phyloP scores from a whole-genome alignment of 192 early-diverging fungal species.

The Backusella luteola region DNA sequence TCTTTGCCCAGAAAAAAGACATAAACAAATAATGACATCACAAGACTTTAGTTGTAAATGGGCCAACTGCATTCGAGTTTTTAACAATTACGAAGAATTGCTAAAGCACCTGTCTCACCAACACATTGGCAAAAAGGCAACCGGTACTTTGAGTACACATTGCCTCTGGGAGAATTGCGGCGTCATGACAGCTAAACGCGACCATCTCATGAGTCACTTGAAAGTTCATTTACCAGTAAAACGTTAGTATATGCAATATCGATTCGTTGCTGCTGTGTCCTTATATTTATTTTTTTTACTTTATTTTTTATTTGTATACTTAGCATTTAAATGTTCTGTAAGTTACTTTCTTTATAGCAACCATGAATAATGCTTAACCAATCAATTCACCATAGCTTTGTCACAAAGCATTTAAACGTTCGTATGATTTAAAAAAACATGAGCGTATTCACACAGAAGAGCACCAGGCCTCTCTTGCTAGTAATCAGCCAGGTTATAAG shows the following conservation, averaged over 20 bases:
- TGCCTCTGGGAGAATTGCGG: neutral
- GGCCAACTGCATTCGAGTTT: neutral
- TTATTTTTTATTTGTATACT: neutral
- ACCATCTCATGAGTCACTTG: slow-evolving; percentile 1
- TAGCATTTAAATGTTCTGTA: slow-evolving; percentile 15
- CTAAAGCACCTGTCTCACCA: neutral
- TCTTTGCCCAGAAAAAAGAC: neutral
- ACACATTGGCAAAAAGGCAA: neutral
- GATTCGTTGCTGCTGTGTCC: neutral
- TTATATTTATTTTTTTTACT: neutral
- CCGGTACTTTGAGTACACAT: neutral
- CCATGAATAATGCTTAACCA: neutral
- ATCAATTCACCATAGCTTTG: slow-evolving; percentile 15
- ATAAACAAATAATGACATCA: neutral
- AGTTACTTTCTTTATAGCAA: neutral
- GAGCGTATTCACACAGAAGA: slow-evolving; percentile 73
- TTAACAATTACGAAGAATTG: neutral
- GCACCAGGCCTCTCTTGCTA: slow-evolving; percentile 31
- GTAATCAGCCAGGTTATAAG: slow-evolving; percentile 31
- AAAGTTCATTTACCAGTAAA: neutral
- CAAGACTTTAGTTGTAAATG: neutral
- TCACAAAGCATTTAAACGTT: slow-evolving; percentile 82
- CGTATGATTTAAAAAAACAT: slow-evolving; percentile 95
- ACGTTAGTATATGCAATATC: neutral
- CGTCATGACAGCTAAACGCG: neutral